Percentiles rank a stretch among this genome's conserved stretches.
phyloP scores from a whole-genome alignment of 495 filamentous ascomycete species.

The Annulohypoxylon maeteangense region DNA sequence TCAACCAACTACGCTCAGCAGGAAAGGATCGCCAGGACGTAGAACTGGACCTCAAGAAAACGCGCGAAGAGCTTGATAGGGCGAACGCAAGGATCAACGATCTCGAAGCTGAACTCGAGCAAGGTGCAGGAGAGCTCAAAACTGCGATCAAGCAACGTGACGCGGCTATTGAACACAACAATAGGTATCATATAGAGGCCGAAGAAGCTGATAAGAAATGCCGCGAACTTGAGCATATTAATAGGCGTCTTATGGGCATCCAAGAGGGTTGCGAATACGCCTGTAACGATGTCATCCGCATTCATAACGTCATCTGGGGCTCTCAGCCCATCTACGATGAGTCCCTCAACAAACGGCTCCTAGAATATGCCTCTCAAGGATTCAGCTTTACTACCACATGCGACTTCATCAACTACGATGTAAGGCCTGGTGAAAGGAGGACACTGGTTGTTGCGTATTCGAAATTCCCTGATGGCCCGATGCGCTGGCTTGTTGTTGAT shows the following conservation, averaged over 20 bases:
- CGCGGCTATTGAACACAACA: background rate
- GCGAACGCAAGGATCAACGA: background rate
- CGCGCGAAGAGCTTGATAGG: conserved; percentile 7
- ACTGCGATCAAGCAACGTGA: background rate
- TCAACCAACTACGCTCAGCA: conserved; percentile 18
- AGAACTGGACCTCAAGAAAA: background rate
- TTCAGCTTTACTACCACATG: background rate
- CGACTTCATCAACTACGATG: conserved; percentile 2
- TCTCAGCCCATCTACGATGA: conserved; percentile 10
- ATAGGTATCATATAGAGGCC: background rate
- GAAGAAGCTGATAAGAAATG: background rate
- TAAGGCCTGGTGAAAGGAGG: conserved; percentile 2
- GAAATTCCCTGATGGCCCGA: background rate
- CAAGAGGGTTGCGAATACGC: background rate
- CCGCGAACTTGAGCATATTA: background rate
- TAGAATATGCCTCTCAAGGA: background rate
- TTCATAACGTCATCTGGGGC: conserved; percentile 27
- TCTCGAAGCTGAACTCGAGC: conserved; percentile 14
- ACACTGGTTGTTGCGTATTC: conserved; percentile 26
- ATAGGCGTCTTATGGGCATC: too few relatives aligned
- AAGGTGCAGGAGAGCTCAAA: background rate
- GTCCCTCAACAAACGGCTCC: background rate
- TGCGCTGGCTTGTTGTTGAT: conserved; percentile 23
- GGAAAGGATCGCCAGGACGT: background rate
- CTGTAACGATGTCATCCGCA: background rate